Conservation (phyloP, 2,329 filamentous ascomycete species). For the Penicillium paneum region DNA sequence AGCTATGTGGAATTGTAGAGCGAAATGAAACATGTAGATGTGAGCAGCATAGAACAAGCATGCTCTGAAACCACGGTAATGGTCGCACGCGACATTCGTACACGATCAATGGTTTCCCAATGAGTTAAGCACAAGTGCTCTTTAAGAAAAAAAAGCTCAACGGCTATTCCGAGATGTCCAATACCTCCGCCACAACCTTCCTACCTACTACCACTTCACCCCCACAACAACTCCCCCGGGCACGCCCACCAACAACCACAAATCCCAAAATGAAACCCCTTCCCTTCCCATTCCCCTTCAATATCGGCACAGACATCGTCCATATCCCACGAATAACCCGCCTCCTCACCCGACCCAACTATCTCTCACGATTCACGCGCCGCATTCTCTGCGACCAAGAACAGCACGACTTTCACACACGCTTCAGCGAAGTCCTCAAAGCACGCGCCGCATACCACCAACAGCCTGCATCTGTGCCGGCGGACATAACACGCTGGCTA, state of each 20-base stretch:
- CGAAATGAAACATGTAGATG: not conserved
- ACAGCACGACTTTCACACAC: slow-evolving; percentile 36
- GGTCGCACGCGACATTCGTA: too few species aligned
- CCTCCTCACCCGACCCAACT: slow-evolving; percentile 51
- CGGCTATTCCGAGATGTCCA: not conserved
- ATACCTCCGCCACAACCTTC: not conserved
- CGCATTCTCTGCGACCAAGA: slow-evolving; percentile 44
- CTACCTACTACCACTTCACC: not conserved
- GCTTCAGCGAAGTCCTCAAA: slow-evolving; percentile 26
- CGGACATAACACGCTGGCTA: slow-evolving; percentile 43
- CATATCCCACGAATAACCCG: slow-evolving; percentile 61
- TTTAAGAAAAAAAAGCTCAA: not conserved
- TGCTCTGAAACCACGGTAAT: not conserved
- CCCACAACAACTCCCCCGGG: not conserved
- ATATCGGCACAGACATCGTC: slow-evolving; percentile 77
- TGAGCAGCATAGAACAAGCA: not conserved
- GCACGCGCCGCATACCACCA: not conserved
- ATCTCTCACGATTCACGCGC: slow-evolving; percentile 37
- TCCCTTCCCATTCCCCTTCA: slow-evolving; percentile 63
- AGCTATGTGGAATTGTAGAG: not conserved
- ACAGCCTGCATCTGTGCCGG: slow-evolving; percentile 10
- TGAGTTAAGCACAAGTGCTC: not conserved
- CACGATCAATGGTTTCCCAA: not conserved
- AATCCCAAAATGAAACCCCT: slow-evolving; percentile 31
- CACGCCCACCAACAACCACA: not conserved